These are phyloP conservation scores for Saccharomyces eubayanus DNA, from an alignment of 805 yeast species.

Conservation along the genomic window DNA sequence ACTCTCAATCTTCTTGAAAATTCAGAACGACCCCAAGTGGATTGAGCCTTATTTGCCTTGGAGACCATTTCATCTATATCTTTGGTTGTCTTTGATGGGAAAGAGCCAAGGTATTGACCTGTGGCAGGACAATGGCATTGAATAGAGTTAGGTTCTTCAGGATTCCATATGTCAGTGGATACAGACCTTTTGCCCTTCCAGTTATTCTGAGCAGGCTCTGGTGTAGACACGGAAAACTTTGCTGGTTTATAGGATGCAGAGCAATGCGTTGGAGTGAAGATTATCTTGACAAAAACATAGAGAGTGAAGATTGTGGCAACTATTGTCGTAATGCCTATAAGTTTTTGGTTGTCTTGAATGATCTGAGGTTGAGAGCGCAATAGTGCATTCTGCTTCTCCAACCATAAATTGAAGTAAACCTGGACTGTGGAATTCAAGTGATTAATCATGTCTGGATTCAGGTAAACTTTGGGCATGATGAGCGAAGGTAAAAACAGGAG, in stretches of 20 bases:
- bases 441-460: constrained; percentile 22
- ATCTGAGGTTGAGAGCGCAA: constrained; percentile 11
- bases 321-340: constrained; percentile 10
- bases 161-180: constrained; percentile 43
- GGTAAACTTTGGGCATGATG: constrained; percentile 18
- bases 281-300: constrained; percentile 13
- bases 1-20: constrained; percentile 63
- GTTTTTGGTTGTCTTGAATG: constrained; percentile 8
- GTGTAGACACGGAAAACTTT: constrained; percentile 13
- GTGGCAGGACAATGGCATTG: constrained; percentile 95
- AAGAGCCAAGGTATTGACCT: constrained; percentile 76
- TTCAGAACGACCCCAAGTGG: constrained; percentile 35
- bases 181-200: constrained; percentile 82
- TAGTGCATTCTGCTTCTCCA: constrained; percentile 11
- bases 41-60: constrained; percentile 30
- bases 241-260: constrained; percentile 10
- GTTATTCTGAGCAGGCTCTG: constrained; percentile 18
- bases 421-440: constrained; percentile 24
- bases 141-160: constrained; percentile 57
- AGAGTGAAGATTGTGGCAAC: constrained; percentile 12
- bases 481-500: not conserved
- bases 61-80: constrained; percentile 64
- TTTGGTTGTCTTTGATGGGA: constrained; percentile 49
- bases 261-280: constrained; percentile 5
- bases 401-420: constrained; percentile 19